Evolutionary conservation across 2,329 filamentous ascomycete genomes (phyloP).

Genomic region (Epicoccum sorghinum): DNA sequence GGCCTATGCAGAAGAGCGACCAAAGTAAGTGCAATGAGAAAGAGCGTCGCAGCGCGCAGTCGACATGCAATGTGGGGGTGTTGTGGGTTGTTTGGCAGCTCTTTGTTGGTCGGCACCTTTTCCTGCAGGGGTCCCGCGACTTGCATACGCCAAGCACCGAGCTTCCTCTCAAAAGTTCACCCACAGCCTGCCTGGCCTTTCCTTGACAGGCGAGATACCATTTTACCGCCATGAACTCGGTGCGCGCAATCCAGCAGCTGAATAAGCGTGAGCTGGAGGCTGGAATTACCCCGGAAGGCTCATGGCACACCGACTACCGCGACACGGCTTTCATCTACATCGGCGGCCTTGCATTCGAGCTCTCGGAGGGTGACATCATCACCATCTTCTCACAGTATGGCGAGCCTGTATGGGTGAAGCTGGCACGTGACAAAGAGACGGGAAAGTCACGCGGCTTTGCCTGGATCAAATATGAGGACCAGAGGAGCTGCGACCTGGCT

Average conservation of each 20-base stretch:
- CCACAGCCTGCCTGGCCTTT: neutral
- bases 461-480: constrained; percentile 98
- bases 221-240: constrained; percentile 79
- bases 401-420: constrained; percentile 90
- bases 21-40: neutral
- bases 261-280: constrained; percentile 95
- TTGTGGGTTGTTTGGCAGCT: constrained; percentile 29
- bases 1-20: neutral
- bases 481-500: constrained; percentile 91
- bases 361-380: constrained; percentile 93
- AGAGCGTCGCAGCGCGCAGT: constrained; percentile 20
- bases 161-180: constrained; percentile 28
- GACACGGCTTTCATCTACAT: constrained; percentile 98
- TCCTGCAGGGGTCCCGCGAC: constrained; percentile 35
- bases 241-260: constrained; percentile 87
- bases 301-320: constrained; percentile 97
- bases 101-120: constrained; percentile 30
- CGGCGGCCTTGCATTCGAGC: constrained; percentile 87
- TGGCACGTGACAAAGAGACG: constrained; percentile 92
- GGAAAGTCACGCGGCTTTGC: constrained; percentile 94
- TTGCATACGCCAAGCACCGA: constrained; percentile 37
- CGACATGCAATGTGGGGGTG: constrained; percentile 17
- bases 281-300: constrained; percentile 82
- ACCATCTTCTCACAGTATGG: constrained; percentile 98
- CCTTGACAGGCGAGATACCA: neutral